Conservation (phyloP, 441 rosid species). For the Aquilaria agallochum region DNA sequence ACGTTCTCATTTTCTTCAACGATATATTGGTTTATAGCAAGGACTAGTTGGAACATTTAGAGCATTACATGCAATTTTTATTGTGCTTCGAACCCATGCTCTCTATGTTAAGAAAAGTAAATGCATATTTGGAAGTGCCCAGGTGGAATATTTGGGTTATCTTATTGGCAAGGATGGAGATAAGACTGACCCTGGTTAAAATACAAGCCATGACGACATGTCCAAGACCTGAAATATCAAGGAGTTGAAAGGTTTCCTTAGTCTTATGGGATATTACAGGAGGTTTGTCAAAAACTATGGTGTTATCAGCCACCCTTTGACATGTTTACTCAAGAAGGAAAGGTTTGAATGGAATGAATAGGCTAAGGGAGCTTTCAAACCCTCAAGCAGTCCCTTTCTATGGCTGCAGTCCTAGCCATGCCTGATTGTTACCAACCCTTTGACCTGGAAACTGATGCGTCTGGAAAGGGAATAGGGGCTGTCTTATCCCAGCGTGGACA, state of each 20-base stretch:
- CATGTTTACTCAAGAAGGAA: background rate
- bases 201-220: background rate
- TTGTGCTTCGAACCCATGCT: background rate
- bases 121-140: background rate
- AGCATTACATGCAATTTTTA: background rate
- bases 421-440: background rate
- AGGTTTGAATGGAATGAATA: rapidly evolving
- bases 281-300: background rate
- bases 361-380: background rate
- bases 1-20: background rate
- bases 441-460: background rate
- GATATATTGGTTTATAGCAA: background rate
- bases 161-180: background rate
- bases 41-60: background rate
- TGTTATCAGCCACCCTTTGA: background rate
- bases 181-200: background rate
- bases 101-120: background rate
- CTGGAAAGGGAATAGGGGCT: background rate
- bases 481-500: background rate
- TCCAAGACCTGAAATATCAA: background rate
- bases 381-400: background rate
- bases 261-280: background rate
- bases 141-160: background rate
- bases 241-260: background rate
- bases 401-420: background rate